Conservation (phyloP, 371 early-diverging fungal genomes). For the Rhizomucor miehei region DNA sequence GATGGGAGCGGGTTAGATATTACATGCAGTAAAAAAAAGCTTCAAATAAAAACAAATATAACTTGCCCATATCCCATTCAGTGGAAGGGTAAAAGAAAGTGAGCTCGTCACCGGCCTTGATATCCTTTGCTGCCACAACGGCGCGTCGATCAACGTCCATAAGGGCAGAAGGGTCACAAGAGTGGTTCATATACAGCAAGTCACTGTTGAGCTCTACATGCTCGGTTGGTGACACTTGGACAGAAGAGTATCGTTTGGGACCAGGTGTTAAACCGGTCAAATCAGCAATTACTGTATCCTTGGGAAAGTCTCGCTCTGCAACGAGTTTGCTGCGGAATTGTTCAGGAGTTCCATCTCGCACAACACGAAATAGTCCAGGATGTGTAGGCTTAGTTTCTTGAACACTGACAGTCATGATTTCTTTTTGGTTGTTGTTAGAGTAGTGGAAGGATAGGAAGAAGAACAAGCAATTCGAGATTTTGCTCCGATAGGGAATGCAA, state of each 20-base stretch:
- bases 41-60: no score
- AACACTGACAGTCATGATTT: constrained; percentile 9
- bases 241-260: constrained; percentile 60
- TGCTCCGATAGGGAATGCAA: no score
- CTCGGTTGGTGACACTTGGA: constrained; percentile 56
- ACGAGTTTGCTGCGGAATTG: constrained; percentile 55
- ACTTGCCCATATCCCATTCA: constrained; percentile 81
- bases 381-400: constrained; percentile 22
- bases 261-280: constrained; percentile 55
- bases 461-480: no score
- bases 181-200: constrained; percentile 51
- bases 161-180: constrained; percentile 56
- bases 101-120: constrained; percentile 65
- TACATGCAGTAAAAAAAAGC: neutral
- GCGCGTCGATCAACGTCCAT: constrained; percentile 54
- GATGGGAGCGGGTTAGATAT: no score
- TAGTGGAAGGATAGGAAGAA: no score
- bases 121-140: constrained; percentile 56
- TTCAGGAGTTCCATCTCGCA: constrained; percentile 50
- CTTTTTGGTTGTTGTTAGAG: no score
- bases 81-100: constrained; percentile 84
- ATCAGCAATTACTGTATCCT: constrained; percentile 54
- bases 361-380: constrained; percentile 48
- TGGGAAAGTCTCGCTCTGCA: constrained; percentile 40
- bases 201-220: constrained; percentile 77